Base-by-base conservation (phyloP, 441 rosid genomes). In the Macaranga tanarius region DNA sequence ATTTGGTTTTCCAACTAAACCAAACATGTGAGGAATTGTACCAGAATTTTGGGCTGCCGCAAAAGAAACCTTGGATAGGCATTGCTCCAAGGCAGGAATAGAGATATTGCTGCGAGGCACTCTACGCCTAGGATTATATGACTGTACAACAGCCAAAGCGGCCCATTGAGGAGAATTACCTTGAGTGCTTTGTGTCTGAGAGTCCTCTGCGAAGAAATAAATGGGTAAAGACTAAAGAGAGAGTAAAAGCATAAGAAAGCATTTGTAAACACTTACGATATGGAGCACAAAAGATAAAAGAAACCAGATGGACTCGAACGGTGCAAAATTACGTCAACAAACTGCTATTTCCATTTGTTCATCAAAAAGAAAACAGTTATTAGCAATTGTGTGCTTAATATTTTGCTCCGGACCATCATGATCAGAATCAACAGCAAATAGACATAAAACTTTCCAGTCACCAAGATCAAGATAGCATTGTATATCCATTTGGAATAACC, bases 61-160 rank as follows among this genome's bases (percentile, higher is more conserved):
- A 79, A 73, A 87, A 25, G 92, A 84, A 4, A 75, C 94, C 83
- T 94, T 92, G 38, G 87, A 85, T 54, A 94, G 73, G 84, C 97
- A 92, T 75, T 65, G 69, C 76, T 94, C 98, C 80, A 92, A 77
- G 70, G 88, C 90, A 79, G 90, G 87, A 75, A 87, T 81, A 52
- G 95, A 86, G 75, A 92, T 84, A 69, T 71, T 77, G 67, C 95
- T 85, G 42, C 95, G 91, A 15, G 93, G 89, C 66, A 86, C 84
- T 82, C 87, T 92, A 50, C 92, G 86, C 79, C 89, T 86, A 25
- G 92, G 85, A 78, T 84, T 88, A 69, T 88, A 89, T 9, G 96
- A 87, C 73, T 94, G 98, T 54, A 89, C 86, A 75, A 90, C 91
- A 77, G 89, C 96, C 73, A 94, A 84, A 78, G 88, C 96, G 63